Evolutionary conservation across 257 asterid species (phyloP).

Genomic region (Agastache rugosa): DNA sequence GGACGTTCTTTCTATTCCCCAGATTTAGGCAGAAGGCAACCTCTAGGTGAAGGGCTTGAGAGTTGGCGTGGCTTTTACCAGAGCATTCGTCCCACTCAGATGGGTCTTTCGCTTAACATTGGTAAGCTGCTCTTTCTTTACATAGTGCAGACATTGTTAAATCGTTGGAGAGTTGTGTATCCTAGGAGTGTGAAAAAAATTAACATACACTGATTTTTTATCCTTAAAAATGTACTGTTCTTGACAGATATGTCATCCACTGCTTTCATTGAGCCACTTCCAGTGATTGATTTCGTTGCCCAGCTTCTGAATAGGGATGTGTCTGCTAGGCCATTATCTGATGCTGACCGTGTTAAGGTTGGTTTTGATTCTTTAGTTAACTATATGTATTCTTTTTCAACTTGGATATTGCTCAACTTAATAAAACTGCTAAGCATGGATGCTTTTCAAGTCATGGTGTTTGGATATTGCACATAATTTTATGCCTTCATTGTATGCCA

Average conservation of each 20-base stretch:
- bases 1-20: constrained; percentile 93
- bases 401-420: background rate
- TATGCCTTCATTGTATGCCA: background rate
- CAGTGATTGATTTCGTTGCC: constrained; percentile 81
- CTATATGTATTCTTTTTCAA: background rate
- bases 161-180: background rate
- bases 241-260: constrained; percentile 95
- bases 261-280: constrained; percentile 94
- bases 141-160: background rate
- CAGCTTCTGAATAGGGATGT: constrained; percentile 88
- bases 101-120: constrained; percentile 91
- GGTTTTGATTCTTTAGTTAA: background rate
- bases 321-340: constrained; percentile 76
- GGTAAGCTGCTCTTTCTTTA: constrained; percentile 51
- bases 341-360: constrained; percentile 97
- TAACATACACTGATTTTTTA: background rate
- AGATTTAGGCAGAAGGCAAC: constrained; percentile 73
- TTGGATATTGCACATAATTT: background rate
- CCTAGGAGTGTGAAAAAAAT: background rate
- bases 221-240: background rate
- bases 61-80: constrained; percentile 99
- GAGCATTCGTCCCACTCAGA: constrained; percentile 97
- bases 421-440: background rate
- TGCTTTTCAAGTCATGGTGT: constrained; percentile 10
- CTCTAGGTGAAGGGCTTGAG: constrained; percentile 93